These are phyloP conservation scores for Medicago lupulina DNA, from an alignment of 306 rosid species.

Conservation along the genomic window DNA sequence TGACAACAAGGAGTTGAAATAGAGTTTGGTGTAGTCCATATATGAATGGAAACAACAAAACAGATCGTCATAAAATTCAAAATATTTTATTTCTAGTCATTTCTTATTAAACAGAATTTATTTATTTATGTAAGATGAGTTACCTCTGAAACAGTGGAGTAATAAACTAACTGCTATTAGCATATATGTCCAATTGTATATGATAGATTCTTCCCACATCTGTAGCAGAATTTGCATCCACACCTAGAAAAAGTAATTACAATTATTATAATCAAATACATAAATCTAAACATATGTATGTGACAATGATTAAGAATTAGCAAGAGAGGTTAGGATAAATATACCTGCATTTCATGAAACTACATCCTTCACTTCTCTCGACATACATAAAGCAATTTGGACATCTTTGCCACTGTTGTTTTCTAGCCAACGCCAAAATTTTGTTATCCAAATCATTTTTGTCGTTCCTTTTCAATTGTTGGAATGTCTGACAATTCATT, in stretches of 20 bases:
- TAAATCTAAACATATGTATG: not conserved
- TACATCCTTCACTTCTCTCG: not conserved
- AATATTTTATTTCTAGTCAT: not conserved
- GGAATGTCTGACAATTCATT: conserved; percentile 7
- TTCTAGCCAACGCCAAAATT: not conserved
- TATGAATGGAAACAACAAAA: not conserved
- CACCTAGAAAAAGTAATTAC: not conserved
- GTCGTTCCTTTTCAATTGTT: not conserved
- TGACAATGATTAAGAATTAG: not conserved
- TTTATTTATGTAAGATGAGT: not conserved
- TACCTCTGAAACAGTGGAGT: not conserved
- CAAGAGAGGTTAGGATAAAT: not conserved
- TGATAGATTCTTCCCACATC: not conserved
- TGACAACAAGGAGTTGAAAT: not conserved
- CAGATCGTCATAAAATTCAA: not conserved
- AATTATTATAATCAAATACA: not conserved
- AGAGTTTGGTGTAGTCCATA: too few relatives aligned
- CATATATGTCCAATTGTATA: not conserved
- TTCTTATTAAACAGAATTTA: not conserved
- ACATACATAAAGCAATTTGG: conserved; percentile 1
- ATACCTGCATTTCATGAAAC: not conserved
- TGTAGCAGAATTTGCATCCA: conserved; percentile 20
- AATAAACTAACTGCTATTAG: not conserved
- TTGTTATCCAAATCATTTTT: conserved; percentile 12
- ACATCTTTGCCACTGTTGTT: not conserved